phyloP scores from a whole-genome alignment of 768 basidiomycete species.

The Paxillus rubicundulus region DNA sequence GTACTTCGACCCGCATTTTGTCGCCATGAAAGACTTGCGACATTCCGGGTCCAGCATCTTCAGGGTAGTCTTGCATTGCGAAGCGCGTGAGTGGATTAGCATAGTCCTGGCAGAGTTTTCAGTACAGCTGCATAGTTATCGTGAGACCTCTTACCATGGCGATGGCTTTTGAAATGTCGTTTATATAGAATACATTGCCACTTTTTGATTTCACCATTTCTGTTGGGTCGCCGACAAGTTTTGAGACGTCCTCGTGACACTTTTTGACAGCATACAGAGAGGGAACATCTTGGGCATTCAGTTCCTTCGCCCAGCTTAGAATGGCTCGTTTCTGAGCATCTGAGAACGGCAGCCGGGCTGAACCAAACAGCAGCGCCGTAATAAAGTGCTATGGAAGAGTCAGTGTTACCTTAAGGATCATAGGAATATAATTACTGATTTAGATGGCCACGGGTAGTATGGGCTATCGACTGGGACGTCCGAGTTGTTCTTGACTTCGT shows the following conservation, averaged over 20 bases:
- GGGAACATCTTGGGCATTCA: slow-evolving; percentile 25
- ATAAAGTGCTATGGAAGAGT: slow-evolving; percentile 19
- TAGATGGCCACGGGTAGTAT: neutral
- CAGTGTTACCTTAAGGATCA: no score
- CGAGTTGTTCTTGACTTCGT: no score
- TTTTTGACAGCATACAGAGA: slow-evolving; percentile 15
- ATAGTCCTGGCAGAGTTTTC: no score
- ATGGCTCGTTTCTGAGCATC: slow-evolving; percentile 25
- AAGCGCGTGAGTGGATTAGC: slow-evolving; percentile 17
- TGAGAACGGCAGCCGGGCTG: slow-evolving; percentile 28
- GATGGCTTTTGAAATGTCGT: slow-evolving; percentile 7
- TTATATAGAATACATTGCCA: slow-evolving; percentile 28
- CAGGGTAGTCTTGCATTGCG: slow-evolving; percentile 12
- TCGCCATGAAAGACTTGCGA: slow-evolving; percentile 23
- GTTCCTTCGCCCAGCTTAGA: slow-evolving; percentile 25
- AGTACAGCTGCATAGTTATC: no score
- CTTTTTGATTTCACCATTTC: slow-evolving; percentile 16
- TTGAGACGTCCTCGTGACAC: slow-evolving; percentile 13
- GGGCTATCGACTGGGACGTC: no score
- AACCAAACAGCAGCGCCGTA: slow-evolving; percentile 29
- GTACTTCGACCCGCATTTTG: slow-evolving; percentile 18
- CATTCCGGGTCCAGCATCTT: slow-evolving; percentile 6
- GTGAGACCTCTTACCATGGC: no score
- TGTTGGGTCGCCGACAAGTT: slow-evolving; percentile 20
- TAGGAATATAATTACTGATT: neutral